Percentiles rank a stretch among this genome's conserved stretches.
Conservation (phyloP, 208 protist species). For the Polymyxa betae region DNA sequence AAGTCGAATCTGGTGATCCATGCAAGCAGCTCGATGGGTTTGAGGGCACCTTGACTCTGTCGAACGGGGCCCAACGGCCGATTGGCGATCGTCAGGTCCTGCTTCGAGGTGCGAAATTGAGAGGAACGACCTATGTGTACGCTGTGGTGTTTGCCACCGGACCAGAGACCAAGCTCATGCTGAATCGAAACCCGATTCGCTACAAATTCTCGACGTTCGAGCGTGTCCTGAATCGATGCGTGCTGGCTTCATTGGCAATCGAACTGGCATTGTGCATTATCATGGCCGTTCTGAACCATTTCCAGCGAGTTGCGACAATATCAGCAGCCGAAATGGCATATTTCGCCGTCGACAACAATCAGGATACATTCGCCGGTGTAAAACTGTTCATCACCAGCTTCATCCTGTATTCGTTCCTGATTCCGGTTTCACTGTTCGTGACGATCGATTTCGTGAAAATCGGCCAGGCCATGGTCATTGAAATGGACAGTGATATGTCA, state of each 20-base stretch:
- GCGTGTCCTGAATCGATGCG: slow-evolving; percentile 78
- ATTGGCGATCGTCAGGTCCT: slow-evolving; percentile 82
- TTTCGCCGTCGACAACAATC: background rate
- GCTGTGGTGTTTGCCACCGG: slow-evolving; percentile 81
- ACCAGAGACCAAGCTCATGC: slow-evolving; percentile 59
- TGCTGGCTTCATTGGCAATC: background rate
- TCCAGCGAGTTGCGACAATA: background rate
- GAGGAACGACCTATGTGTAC: slow-evolving; percentile 84
- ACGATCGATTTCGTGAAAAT: slow-evolving; percentile 64
- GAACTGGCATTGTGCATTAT: background rate
- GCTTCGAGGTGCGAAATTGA: slow-evolving; percentile 79
- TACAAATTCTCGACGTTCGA: slow-evolving; percentile 90
- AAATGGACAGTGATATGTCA: slow-evolving; percentile 30
- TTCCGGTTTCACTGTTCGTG: slow-evolving; percentile 66
- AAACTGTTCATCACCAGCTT: slow-evolving; percentile 52
- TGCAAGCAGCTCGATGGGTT: slow-evolving; percentile 54
- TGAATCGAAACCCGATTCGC: slow-evolving; percentile 77
- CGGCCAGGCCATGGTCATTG: slow-evolving; percentile 57
- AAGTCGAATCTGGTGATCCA: slow-evolving; percentile 55
- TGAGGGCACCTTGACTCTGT: slow-evolving; percentile 43
- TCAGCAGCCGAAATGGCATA: background rate
- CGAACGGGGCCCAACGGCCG: slow-evolving; percentile 31
- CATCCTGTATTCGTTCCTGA: slow-evolving; percentile 58
- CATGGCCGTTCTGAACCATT: background rate
- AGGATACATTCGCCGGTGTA: background rate